phyloP scores from a whole-genome alignment of 768 basidiomycete genomes.

The Panus rudis region DNA sequence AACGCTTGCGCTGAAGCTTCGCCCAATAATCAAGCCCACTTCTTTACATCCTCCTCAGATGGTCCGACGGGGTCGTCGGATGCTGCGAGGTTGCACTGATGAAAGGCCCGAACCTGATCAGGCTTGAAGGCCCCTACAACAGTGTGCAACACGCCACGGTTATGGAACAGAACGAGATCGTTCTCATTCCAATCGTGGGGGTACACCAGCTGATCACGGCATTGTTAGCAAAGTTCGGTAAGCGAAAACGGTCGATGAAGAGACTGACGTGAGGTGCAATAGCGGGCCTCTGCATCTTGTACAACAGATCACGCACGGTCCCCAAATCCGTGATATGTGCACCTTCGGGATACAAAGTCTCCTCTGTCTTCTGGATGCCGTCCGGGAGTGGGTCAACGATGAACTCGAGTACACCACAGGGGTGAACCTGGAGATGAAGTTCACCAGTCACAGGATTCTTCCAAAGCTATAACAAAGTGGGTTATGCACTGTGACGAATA shows the following conservation, averaged over 20 bases:
- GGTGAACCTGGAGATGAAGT: constrained; percentile 89
- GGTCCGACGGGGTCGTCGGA: constrained; percentile 68
- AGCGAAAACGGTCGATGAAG: not conserved
- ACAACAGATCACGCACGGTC: constrained; percentile 65
- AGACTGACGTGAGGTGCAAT: constrained; percentile 66
- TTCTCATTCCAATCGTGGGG: constrained; percentile 78
- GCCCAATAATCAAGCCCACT: constrained; percentile 40
- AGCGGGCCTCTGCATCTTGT: constrained; percentile 84
- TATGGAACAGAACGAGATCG: constrained; percentile 82
- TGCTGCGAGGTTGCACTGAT: constrained; percentile 85
- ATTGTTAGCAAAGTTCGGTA: not conserved
- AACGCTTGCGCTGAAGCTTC: no score
- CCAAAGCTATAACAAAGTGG: constrained; percentile 52
- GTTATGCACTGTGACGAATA: constrained; percentile 1
- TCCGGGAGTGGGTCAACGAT: constrained; percentile 67
- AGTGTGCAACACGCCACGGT: constrained; percentile 73
- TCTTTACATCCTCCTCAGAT: constrained; percentile 54
- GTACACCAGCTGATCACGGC: constrained; percentile 66
- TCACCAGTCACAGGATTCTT: constrained; percentile 83
- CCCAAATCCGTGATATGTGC: constrained; percentile 66
- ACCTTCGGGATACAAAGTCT: constrained; percentile 79
- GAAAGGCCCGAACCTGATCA: constrained; percentile 68
- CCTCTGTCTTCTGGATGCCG: constrained; percentile 42
- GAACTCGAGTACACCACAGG: constrained; percentile 63
- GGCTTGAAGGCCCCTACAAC: constrained; percentile 70